These are phyloP conservation scores for Lepraria neglecta DNA, from an alignment of 495 filamentous ascomycete species.

Conservation along the genomic window DNA sequence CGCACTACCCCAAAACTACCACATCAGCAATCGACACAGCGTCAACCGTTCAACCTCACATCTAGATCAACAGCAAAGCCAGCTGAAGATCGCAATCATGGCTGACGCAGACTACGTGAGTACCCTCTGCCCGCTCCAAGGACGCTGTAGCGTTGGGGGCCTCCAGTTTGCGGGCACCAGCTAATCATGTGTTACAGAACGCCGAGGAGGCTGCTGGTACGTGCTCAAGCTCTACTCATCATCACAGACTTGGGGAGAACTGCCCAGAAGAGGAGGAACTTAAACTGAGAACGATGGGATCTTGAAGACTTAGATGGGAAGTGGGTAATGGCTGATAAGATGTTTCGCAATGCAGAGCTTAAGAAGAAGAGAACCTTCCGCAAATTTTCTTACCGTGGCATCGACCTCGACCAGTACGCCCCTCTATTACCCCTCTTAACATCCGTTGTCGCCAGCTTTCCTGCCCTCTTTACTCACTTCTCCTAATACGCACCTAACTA, in stretches of 20 bases:
- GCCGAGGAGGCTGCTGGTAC: slow-evolving; percentile 89
- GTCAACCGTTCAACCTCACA: not conserved
- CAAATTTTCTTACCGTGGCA: slow-evolving; percentile 99
- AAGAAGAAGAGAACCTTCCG: slow-evolving; percentile 99
- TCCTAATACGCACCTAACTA: no score
- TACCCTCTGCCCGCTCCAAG: slow-evolving; percentile 35
- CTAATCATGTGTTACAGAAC: slow-evolving; percentile 49
- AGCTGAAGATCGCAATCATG: slow-evolving; percentile 61
- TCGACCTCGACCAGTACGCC: slow-evolving; percentile 96
- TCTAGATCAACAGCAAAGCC: slow-evolving; percentile 11
- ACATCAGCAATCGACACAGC: not conserved
- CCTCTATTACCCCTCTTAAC: slow-evolving; percentile 41
- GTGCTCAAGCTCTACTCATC: slow-evolving; percentile 29
- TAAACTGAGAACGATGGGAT: not conserved
- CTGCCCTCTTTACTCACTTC: no score
- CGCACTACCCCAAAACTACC: slow-evolving; percentile 15
- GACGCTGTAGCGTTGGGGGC: slow-evolving; percentile 25
- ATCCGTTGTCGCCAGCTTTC: slow-evolving; percentile 26
- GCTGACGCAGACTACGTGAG: slow-evolving; percentile 73
- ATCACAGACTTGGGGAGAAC: not conserved
- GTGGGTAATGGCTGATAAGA: not conserved
- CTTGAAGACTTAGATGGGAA: not conserved
- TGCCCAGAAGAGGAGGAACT: not conserved
- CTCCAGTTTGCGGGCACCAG: slow-evolving; percentile 9
- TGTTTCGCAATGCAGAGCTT: slow-evolving; percentile 54